Percentiles rank a stretch among this genome's conserved stretches.
Conservation (phyloP, 148 eudicot species). For the Vaccinium vitisidaea region DNA sequence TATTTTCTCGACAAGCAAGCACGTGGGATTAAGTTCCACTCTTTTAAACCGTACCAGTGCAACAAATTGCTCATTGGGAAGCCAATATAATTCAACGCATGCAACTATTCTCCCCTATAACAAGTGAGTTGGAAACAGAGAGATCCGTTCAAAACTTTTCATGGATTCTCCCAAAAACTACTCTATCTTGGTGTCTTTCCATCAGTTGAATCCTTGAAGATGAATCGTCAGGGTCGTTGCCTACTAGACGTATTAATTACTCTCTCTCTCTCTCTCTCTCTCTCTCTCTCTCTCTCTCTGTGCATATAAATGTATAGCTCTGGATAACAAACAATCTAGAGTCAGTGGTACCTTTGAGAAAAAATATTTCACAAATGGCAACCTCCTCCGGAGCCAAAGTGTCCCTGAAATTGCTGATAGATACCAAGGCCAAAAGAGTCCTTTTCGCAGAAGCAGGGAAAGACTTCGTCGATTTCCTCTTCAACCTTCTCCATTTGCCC, state of each 20-base stretch:
- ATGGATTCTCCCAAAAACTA: not conserved
- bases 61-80: not conserved
- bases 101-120: not conserved
- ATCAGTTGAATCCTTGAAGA: not conserved
- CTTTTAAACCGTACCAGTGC: too few relatives aligned
- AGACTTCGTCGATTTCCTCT: too few relatives aligned
- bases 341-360: not conserved
- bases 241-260: too few relatives aligned
- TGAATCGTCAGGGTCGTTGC: not conserved
- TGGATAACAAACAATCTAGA: not conserved
- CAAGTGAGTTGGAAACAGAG: not conserved
- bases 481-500: conserved; percentile 23
- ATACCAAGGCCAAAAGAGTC: conserved; percentile 23
- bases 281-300: not conserved
- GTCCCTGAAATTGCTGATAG: not conserved
- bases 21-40: not conserved
- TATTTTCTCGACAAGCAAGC: too few relatives aligned
- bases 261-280: not conserved
- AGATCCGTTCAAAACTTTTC: not conserved
- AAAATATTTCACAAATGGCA: not conserved
- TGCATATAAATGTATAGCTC: not conserved
- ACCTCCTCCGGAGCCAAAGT: not conserved
- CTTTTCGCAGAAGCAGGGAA: not conserved
- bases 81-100: not conserved
- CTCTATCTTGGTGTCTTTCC: too few relatives aligned